Percentiles rank a stretch among this genome's conserved stretches.
Evolutionary conservation across 1,284 basidiomycete genomes (phyloP).

Genomic region (Cryptococcus sp.): DNA sequence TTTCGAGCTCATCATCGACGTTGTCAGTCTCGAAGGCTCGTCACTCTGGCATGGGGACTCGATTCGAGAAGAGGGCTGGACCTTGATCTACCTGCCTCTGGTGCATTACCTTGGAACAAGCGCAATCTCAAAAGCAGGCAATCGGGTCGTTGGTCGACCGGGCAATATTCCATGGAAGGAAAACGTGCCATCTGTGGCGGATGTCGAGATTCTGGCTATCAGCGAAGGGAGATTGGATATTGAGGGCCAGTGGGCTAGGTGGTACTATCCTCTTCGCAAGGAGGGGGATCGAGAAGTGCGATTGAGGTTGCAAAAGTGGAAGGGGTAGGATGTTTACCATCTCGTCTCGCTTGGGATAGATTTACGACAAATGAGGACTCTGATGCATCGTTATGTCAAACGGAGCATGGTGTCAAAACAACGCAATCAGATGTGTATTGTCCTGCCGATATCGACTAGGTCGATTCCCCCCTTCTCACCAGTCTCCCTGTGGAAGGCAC

Average conservation of each 20-base stretch:
- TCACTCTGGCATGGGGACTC: conserved; percentile 2
- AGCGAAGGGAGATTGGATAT: conserved; percentile 16
- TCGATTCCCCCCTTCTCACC: no score
- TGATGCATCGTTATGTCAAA: no score
- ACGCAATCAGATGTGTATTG: no score
- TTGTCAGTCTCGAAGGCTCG: conserved; percentile 2
- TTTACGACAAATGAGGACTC: no score
- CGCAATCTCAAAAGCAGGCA: neutral
- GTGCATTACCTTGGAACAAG: conserved; percentile 58
- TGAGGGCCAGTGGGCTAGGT: conserved; percentile 19
- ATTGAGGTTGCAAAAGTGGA: no score
- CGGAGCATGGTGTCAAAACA: no score
- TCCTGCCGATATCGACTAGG: no score
- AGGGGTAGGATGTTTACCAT: no score
- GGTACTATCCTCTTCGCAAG: conserved; percentile 14
- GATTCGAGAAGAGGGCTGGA: conserved; percentile 48
- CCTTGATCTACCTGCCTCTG: conserved; percentile 66
- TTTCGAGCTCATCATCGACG: conserved; percentile 58
- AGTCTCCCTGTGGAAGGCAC: no score
- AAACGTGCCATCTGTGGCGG: conserved; percentile 15
- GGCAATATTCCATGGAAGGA: conserved; percentile 14
- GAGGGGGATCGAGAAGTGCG: no score
- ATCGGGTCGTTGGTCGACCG: neutral
- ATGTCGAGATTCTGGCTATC: conserved; percentile 19
- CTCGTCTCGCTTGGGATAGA: no score